Evolutionary conservation across 2,329 filamentous ascomycete genomes (phyloP), one percentile per base, ranked within the genome.

Genomic region (Verticillium longisporum): DNA sequence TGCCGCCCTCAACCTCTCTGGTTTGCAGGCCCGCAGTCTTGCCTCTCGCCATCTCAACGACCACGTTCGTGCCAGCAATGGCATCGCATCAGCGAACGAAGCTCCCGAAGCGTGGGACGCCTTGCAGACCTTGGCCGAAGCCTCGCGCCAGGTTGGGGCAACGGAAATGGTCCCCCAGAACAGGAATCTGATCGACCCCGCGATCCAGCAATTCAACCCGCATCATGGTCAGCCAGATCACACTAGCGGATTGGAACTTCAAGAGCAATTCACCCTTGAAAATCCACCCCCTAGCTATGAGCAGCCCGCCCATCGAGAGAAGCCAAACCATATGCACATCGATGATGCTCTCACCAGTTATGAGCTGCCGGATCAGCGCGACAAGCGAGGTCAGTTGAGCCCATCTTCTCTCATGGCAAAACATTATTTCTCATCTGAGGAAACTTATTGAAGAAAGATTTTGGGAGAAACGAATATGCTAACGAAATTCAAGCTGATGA

Each of bases 71-170:
- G 45, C 45, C 69, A 67, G 31, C 67, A 65, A 53, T 56, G 65
- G 37, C 70, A 68, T 59, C 62, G 61, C 34, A 70, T 69, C 55
- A 55, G 66, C 53, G 69, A 66, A 63, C 55, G 74, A 77, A 26
- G 69, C 79, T 7, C 79, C 81, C 1, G 83, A 85, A 66, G 85
- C 86, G 66, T 91, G 92, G 81, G 92, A 91, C 63, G 90, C 91
- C 1, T 80, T 97, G 41, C 91, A 96, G 71, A 92, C 92, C 5
- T 80, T 97, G 26, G 92, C 92, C 36, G 92, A 97, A 74, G 92
- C 93, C 0, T 96, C 92, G 57, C 84, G 91, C 58, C 90, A 91
- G 72, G 85, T 95, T 61, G 89, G 63, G 18, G 64, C 62, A 6
- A 50, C 45, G 45, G 45, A 26, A 63, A 63, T 37, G 64, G 63